phyloP scores from a whole-genome alignment of 192 early-diverging fungal genomes.

The Coemansia biformis region DNA sequence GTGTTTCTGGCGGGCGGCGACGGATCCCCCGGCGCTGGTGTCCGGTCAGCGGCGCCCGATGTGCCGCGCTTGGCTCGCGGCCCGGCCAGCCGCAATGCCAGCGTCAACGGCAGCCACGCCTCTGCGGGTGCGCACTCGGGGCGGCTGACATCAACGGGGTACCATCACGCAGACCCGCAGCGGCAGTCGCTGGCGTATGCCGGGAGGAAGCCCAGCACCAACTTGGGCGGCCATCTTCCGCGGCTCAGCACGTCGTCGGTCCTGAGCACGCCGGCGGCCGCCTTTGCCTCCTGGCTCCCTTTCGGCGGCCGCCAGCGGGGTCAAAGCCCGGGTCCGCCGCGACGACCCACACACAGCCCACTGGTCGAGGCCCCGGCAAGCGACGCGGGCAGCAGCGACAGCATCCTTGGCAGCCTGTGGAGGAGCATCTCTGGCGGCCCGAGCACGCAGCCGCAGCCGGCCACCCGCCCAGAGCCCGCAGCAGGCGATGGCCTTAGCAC shows the following conservation, averaged over 20 bases:
- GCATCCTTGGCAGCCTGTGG: constrained; percentile 44
- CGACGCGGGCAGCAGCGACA: constrained; percentile 36
- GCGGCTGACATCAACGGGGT: background rate
- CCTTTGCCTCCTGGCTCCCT: constrained; percentile 38
- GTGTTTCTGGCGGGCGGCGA: background rate
- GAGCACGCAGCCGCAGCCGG: constrained; percentile 15
- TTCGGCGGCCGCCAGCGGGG: constrained; percentile 17
- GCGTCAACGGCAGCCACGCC: constrained; percentile 1
- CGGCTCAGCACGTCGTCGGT: constrained; percentile 37
- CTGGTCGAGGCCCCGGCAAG: constrained; percentile 11
- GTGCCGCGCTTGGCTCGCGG: too few species aligned
- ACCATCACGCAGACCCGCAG: background rate
- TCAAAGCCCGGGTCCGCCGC: too few species aligned
- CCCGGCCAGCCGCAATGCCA: constrained; percentile 5
- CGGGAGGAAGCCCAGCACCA: constrained; percentile 3
- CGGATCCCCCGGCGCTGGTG: too few species aligned
- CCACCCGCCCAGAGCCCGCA: constrained; percentile 10
- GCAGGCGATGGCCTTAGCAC: constrained; percentile 16
- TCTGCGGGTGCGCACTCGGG: constrained; percentile 1
- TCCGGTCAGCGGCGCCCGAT: too few species aligned
- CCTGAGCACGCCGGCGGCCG: constrained; percentile 31
- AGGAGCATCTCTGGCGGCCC: constrained; percentile 35
- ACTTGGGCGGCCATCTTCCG: background rate
- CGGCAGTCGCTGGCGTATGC: constrained; percentile 2
- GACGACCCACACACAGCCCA: too few species aligned